Evolutionary conservation across 805 yeast genomes (phyloP), one percentile per base, ranked within the genome.

Genomic region (Candida hispaniensis): DNA sequence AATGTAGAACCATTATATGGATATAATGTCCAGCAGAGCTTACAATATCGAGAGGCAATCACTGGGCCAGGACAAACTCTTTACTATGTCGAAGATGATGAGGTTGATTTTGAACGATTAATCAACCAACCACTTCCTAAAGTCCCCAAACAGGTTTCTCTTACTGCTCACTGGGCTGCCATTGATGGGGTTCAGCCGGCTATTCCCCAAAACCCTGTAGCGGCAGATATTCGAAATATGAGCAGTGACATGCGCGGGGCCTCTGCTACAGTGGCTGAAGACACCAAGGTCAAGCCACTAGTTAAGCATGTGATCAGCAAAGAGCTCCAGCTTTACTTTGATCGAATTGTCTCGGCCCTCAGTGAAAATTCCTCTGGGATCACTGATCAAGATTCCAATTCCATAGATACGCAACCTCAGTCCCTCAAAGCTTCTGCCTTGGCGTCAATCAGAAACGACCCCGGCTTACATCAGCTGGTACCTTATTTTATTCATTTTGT

Each of bases 151-250:
- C 75, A 78, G 41, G 77, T 93, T 2, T 77, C 94, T 1, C 86
- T 81, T 55, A 85, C 97, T 0, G 93, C 96, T 5, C 66, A 60
- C 44, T 88, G 98, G 97, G 65, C 93, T 18, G 97, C 98, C 0
- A 81, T 91, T 36, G 99, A 91, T 58, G 99, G 99, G 40, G 94
- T 91, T 6, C 99, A 91, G 53, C 98, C 99, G 1, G 77, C 91
- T 18, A 88, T 91, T 38, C 93, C 96, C 2, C 98, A 93, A 58
- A 91, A 91, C 59, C 99, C 99, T 14, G 69, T 77, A 32, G 36
- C 43, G 10, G 66, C 73, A 33, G 96, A 86, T 47, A 76, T 88
- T 43, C 74, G 75, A 52, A 69, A 73, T 19, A 60, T 82, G 39
- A 80, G 93, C 12, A 83, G 94, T 4, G 64, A 73, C 17, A 66